Percentiles rank a stretch among this genome's conserved stretches.
Conservation (phyloP, 1,284 basidiomycete genomes). For the Rhodofomes roseus region DNA sequence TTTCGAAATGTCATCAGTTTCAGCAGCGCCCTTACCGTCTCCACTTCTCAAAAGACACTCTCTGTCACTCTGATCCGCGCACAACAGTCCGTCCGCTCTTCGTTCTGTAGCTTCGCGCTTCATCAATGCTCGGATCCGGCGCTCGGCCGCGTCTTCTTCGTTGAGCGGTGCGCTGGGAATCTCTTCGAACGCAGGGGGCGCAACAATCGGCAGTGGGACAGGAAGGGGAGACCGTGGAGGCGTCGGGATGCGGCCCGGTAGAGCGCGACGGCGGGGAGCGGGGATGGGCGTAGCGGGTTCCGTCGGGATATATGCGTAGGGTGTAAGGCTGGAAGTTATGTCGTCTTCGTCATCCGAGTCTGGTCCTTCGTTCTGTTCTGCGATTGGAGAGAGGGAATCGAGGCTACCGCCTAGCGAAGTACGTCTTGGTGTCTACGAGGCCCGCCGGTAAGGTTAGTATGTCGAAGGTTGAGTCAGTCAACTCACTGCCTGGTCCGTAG, state of each 20-base stretch:
- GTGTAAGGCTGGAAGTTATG: not conserved
- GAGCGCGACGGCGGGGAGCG: not conserved
- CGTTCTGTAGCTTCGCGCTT: constrained; percentile 37
- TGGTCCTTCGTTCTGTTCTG: not conserved
- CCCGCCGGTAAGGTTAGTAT: too few species aligned
- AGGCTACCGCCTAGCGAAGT: too few species aligned
- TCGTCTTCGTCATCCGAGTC: not conserved
- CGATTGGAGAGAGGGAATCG: too few species aligned
- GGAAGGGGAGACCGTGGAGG: not conserved
- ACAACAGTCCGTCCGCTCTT: constrained; percentile 27
- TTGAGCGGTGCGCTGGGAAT: constrained; percentile 32
- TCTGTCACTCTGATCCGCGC: too few species aligned
- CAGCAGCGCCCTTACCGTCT: not conserved
- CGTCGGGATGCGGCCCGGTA: not conserved
- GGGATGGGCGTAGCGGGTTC: constrained; percentile 7
- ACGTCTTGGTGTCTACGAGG: not conserved
- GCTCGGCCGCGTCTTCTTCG: constrained; percentile 39
- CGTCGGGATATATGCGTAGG: constrained; percentile 6
- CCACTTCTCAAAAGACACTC: not conserved
- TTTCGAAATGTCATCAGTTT: not conserved
- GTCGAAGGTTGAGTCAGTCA: not conserved
- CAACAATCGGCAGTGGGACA: constrained; percentile 45
- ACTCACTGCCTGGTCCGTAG: too few species aligned
- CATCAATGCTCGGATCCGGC: constrained; percentile 38
- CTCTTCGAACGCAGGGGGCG: constrained; percentile 38